These are phyloP conservation scores for Dactylonectria macrodidyma DNA, from an alignment of 2,329 filamentous ascomycete species.

Conservation along the genomic window DNA sequence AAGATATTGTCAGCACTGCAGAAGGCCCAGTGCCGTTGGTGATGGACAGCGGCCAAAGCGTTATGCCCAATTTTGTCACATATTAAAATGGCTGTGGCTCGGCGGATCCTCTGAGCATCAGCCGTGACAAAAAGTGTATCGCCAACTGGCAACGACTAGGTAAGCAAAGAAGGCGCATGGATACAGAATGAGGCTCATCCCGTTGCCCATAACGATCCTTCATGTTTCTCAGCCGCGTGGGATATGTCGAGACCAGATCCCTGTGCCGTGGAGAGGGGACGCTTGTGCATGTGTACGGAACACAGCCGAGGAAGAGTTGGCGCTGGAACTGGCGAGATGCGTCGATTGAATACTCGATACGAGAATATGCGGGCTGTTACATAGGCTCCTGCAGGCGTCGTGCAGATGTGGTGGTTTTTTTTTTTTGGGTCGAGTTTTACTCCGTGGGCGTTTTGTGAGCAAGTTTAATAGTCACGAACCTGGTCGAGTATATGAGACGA, in stretches of 20 bases:
- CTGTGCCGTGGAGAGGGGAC: constrained; percentile 10
- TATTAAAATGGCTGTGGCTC: neutral
- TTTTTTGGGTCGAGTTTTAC: constrained; percentile 9
- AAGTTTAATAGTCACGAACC: neutral
- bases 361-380: constrained; percentile 37
- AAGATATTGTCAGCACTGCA: constrained; percentile 1
- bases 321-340: neutral
- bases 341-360: constrained; percentile 25
- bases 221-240: constrained; percentile 1
- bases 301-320: neutral
- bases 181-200: neutral
- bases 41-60: neutral
- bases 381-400: constrained; percentile 32
- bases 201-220: neutral
- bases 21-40: neutral
- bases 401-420: neutral
- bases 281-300: constrained; percentile 37
- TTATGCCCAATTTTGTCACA: neutral
- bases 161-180: constrained; percentile 1
- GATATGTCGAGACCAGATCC: constrained; percentile 3
- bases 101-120: neutral
- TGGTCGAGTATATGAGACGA: neutral
- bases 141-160: neutral
- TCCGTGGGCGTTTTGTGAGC: neutral
- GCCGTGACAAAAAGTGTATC: neutral